Percentiles rank a stretch among this genome's conserved stretches.
These are phyloP conservation scores for Zangia roseola DNA, from an alignment of 768 basidiomycete genomes.

Conservation along the genomic window DNA sequence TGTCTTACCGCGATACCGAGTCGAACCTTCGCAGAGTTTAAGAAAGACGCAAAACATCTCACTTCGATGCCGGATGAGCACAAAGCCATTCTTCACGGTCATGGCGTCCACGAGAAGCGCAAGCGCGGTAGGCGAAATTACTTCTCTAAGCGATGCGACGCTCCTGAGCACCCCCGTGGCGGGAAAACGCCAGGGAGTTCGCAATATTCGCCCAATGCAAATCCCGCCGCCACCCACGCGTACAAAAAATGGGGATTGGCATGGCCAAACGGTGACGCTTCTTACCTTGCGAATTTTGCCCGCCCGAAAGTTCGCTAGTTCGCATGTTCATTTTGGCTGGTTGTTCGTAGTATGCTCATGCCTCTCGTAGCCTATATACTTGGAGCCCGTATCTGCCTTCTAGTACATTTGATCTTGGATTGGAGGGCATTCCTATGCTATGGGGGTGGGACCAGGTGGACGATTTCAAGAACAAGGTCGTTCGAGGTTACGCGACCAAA, in stretches of 20 bases:
- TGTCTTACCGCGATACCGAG: conserved; percentile 2
- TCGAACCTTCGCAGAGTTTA: conserved; percentile 4
- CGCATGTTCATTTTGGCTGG: conserved; percentile 12
- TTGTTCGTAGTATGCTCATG: background rate
- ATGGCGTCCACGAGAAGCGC: conserved; percentile 10
- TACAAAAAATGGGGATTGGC: conserved; percentile 59
- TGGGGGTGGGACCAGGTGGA: conserved; percentile 59
- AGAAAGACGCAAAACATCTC: conserved; percentile 1
- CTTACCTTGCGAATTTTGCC: conserved; percentile 51
- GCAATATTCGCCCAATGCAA: background rate
- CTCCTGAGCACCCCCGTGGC: conserved; percentile 7
- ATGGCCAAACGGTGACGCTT: conserved; percentile 60
- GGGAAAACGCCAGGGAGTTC: background rate
- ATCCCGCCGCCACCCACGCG: background rate
- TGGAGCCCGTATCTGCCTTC: conserved; percentile 59
- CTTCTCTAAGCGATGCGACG: conserved; percentile 16
- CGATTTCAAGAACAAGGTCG: conserved; percentile 47
- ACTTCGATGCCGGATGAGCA: background rate
- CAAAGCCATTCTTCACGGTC: background rate
- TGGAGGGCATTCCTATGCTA: conserved; percentile 64
- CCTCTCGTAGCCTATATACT: conserved; percentile 49
- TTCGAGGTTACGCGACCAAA: conserved; percentile 50
- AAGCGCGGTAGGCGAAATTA: conserved; percentile 15
- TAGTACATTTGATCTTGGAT: conserved; percentile 42
- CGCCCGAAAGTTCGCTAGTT: conserved; percentile 44